Evolutionary conservation across 1,284 basidiomycete genomes (phyloP).

Genomic region (Fomitopsis schrenkii): DNA sequence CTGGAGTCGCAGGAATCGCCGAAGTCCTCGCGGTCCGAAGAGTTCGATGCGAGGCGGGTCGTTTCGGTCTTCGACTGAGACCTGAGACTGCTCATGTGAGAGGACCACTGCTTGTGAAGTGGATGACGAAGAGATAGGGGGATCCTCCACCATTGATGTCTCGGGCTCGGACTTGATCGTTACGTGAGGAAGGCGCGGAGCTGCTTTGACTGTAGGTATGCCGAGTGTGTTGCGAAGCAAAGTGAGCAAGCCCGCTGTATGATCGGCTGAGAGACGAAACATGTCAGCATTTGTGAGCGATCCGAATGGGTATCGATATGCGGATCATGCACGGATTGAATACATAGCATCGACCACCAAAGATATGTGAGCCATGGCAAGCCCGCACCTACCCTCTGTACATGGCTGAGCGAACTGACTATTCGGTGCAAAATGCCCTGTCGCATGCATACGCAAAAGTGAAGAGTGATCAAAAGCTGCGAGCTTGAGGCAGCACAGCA

Average conservation of each 20-base stretch:
- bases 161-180: neutral
- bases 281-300: neutral
- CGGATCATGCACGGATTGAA: neutral
- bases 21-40: constrained; percentile 82
- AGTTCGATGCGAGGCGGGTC: constrained; percentile 59
- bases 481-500: no score
- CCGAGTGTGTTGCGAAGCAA: constrained; percentile 65
- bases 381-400: no score
- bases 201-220: constrained; percentile 23
- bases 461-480: no score
- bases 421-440: no score
- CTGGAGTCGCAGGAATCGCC: constrained; percentile 71
- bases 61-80: neutral
- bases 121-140: neutral
- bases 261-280: constrained; percentile 56
- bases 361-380: neutral
- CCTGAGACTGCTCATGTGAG: neutral
- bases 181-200: constrained; percentile 12
- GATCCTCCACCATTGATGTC: neutral
- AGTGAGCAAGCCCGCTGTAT: constrained; percentile 77
- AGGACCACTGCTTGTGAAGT: neutral
- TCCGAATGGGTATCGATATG: neutral
- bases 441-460: no score
- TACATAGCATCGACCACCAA: neutral
- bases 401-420: no score